phyloP scores from a whole-genome alignment of 164 flowering plant species.

The Magnolia officinalis region DNA sequence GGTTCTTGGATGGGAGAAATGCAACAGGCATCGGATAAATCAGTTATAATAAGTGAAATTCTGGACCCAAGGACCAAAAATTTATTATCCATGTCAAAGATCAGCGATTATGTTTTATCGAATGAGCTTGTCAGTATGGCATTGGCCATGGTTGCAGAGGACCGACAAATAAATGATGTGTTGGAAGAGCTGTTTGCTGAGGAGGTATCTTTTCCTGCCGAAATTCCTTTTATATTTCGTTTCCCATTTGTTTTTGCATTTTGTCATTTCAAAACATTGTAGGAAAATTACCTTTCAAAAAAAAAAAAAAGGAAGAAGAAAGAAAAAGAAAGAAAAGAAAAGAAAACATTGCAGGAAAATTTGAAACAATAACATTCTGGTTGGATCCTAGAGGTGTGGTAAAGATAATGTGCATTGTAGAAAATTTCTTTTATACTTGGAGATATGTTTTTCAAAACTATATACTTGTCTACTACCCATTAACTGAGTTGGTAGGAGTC shows the following conservation, averaged over 20 bases:
- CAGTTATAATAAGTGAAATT: conserved; percentile 83
- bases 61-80: conserved; percentile 85
- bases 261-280: not conserved
- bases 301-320: not conserved
- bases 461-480: no score
- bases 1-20: conserved; percentile 88
- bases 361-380: not conserved
- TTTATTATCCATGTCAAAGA: conserved; percentile 74
- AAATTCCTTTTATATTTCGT: not conserved
- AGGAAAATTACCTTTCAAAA: not conserved
- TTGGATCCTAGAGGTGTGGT: no score
- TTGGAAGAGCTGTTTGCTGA: conserved; percentile 84
- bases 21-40: conserved; percentile 83
- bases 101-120: conserved; percentile 81
- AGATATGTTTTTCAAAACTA: no score
- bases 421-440: no score
- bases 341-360: not conserved
- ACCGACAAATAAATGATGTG: conserved; percentile 74
- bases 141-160: conserved; percentile 86
- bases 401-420: no score
- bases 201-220: conserved; percentile 44
- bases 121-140: conserved; percentile 96
- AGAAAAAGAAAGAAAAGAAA: not conserved
- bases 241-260: no score
- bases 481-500: no score